Conservation (phyloP, 2,329 filamentous ascomycete species). For the Coleophoma eucalyptorum region DNA sequence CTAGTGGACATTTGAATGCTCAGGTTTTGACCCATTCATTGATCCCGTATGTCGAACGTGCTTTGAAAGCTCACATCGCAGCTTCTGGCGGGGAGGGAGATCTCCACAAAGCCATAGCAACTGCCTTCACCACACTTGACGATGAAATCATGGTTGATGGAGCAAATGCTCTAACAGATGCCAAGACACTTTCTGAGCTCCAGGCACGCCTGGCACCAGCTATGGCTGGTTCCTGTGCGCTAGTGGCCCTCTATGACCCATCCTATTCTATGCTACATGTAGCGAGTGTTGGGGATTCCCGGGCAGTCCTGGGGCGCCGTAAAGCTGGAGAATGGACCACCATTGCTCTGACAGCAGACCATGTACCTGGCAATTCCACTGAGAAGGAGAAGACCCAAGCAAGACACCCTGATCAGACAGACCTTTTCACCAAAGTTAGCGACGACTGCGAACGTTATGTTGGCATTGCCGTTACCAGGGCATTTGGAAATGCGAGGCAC, state of each 20-base stretch:
- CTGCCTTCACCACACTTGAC: too few species aligned
- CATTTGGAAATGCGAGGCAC: constrained; percentile 66
- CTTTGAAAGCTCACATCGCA: too few species aligned
- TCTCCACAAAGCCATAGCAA: too few species aligned
- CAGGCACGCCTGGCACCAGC: background rate
- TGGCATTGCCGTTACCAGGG: constrained; percentile 58
- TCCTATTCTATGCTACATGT: constrained; percentile 49
- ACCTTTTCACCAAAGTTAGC: constrained; percentile 40
- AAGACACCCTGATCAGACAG: constrained; percentile 60
- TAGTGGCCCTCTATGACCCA: constrained; percentile 60
- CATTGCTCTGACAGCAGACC: constrained; percentile 56
- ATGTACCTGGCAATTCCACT: constrained; percentile 58
- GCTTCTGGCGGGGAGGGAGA: too few species aligned
- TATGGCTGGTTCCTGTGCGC: constrained; percentile 54
- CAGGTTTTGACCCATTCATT: too few species aligned
- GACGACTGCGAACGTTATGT: constrained; percentile 62
- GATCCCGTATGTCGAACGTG: too few species aligned
- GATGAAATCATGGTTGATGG: too few species aligned
- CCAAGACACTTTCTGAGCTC: too few species aligned
- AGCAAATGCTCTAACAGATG: too few species aligned
- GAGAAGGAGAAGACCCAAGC: constrained; percentile 51
- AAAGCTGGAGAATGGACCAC: constrained; percentile 44
- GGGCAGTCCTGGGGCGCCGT: constrained; percentile 23
- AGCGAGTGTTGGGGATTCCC: constrained; percentile 60
- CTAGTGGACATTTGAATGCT: too few species aligned